phyloP scores from a whole-genome alignment of 208 protist species.

The Leishmania aethiopica region DNA sequence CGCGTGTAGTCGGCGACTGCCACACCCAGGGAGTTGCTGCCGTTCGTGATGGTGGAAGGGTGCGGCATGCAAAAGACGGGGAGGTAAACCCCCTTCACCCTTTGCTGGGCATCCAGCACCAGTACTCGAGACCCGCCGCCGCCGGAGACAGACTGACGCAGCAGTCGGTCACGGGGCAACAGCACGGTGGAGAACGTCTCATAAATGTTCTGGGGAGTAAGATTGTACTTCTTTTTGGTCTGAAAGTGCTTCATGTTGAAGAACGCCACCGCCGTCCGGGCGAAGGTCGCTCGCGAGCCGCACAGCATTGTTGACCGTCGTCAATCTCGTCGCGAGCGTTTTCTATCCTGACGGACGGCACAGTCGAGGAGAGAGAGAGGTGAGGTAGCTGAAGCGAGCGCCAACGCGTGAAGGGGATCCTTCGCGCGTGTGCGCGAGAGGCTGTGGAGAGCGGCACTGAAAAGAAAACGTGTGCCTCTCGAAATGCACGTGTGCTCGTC shows the following conservation, averaged over 20 bases:
- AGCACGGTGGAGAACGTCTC: constrained; percentile 47
- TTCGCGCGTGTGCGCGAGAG: not conserved
- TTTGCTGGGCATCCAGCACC: constrained; percentile 77
- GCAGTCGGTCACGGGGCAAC: constrained; percentile 56
- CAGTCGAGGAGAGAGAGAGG: not conserved
- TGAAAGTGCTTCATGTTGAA: constrained; percentile 88
- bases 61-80: constrained; percentile 79
- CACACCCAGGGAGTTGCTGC: constrained; percentile 57
- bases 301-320: constrained; percentile 7
- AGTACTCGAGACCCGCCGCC: constrained; percentile 67
- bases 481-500: not conserved
- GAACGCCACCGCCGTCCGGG: constrained; percentile 68
- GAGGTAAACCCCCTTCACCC: constrained; percentile 81
- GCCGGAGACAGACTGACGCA: constrained; percentile 72
- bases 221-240: constrained; percentile 44
- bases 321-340: not conserved
- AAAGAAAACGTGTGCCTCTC: not conserved
- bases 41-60: constrained; percentile 39
- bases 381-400: not conserved
- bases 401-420: not conserved
- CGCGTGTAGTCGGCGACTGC: constrained; percentile 58
- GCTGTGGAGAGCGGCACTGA: not conserved
- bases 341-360: not conserved
- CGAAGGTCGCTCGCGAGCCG: constrained; percentile 12
- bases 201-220: constrained; percentile 46